Evolutionary conservation across 176 grass and related monocot genomes (phyloP).

Genomic region (Carex parvula): DNA sequence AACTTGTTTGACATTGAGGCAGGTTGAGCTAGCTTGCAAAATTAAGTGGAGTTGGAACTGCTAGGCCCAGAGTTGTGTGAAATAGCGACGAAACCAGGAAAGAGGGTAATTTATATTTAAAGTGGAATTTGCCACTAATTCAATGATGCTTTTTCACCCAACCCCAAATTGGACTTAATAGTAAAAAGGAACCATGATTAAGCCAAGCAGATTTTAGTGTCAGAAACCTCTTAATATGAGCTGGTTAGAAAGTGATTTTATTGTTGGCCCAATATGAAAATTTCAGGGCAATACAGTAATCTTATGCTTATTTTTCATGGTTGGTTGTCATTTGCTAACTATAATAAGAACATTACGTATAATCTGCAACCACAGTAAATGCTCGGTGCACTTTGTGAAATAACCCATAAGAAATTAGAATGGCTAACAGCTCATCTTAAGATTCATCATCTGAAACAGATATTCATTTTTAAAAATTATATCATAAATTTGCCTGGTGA

Average conservation of each 20-base stretch:
- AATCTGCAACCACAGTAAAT: too few species aligned
- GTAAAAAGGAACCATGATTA: not conserved
- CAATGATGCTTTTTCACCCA: not conserved
- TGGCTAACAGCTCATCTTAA: not conserved
- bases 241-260: not conserved
- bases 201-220: not conserved
- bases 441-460: not conserved
- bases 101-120: not conserved
- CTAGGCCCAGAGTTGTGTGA: not conserved
- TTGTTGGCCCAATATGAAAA: not conserved
- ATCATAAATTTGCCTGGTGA: conserved; percentile 43
- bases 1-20: not conserved
- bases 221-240: not conserved
- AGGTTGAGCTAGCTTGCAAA: not conserved
- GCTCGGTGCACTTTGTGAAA: not conserved
- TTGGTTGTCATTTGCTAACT: not conserved
- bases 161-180: not conserved
- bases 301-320: not conserved
- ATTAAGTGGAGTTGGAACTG: not conserved
- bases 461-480: not conserved
- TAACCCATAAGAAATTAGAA: not conserved
- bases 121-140: not conserved
- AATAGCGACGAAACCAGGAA: not conserved
- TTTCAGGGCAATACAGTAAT: not conserved
- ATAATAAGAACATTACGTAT: not conserved